Conservation (phyloP, 2,329 filamentous ascomycete genomes). For the Capronia coronata region DNA sequence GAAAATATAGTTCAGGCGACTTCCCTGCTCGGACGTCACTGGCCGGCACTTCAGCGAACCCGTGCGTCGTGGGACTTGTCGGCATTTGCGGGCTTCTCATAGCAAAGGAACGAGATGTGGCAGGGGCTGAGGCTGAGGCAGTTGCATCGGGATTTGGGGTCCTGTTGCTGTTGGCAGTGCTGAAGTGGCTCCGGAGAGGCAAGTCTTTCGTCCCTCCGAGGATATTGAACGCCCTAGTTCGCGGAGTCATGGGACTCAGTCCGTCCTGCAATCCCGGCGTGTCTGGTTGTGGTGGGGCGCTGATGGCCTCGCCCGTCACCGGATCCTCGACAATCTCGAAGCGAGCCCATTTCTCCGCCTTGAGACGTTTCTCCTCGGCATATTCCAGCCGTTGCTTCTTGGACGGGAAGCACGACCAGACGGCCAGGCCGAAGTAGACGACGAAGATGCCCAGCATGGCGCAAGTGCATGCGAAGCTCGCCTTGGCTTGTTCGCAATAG, state of each 20-base stretch:
- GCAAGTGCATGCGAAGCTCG: constrained; percentile 50
- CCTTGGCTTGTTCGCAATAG: constrained; percentile 57
- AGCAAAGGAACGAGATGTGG: constrained; percentile 22
- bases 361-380: constrained; percentile 33
- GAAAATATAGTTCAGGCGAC: constrained; percentile 21
- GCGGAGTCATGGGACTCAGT: constrained; percentile 36
- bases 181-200: constrained; percentile 36
- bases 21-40: constrained; percentile 19
- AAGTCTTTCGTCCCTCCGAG: constrained; percentile 37
- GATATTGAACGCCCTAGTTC: constrained; percentile 39
- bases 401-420: constrained; percentile 31
- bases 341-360: constrained; percentile 34
- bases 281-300: constrained; percentile 32
- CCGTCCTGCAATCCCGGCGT: constrained; percentile 31
- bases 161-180: no score
- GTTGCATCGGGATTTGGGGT: no score
- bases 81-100: constrained; percentile 25
- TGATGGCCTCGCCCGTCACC: constrained; percentile 28
- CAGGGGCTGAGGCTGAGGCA: constrained; percentile 22
- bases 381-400: constrained; percentile 35
- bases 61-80: constrained; percentile 24
- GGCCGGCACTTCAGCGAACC: constrained; percentile 27
- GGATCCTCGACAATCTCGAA: constrained; percentile 32
- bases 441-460: constrained; percentile 42
- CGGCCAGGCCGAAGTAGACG: constrained; percentile 22